A percentile compares a stretch with the other conserved stretches of the same genome.
Evolutionary conservation across 805 yeast species (phyloP).

Genomic region (Lipomyces spencermartinsiae): DNA sequence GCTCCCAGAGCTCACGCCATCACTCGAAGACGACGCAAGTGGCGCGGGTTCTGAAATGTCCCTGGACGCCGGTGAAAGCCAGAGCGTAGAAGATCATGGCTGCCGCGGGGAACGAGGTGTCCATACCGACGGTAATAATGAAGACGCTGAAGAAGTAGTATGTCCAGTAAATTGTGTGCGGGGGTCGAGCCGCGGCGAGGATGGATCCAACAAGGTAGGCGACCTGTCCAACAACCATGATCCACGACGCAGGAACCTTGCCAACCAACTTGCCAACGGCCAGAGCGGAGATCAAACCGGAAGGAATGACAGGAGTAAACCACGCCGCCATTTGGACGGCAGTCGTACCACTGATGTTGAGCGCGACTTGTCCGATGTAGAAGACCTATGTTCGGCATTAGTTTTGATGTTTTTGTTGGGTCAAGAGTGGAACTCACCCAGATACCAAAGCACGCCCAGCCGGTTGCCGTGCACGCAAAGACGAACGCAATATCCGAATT

Average conservation of each 20-base stretch:
- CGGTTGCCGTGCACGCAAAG: constrained; percentile 59
- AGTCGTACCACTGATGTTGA: constrained; percentile 57
- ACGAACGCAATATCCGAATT: constrained; percentile 56
- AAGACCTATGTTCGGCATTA: constrained; percentile 46
- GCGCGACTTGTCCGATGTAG: constrained; percentile 60
- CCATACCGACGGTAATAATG: constrained; percentile 75
- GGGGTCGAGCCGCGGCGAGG: constrained; percentile 63
- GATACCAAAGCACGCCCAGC: constrained; percentile 81
- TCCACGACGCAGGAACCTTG: constrained; percentile 55
- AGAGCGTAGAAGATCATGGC: constrained; percentile 26
- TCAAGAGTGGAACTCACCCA: constrained; percentile 47
- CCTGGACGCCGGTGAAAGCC: background rate
- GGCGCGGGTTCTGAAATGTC: no score
- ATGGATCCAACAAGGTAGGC: constrained; percentile 63
- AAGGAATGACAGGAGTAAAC: constrained; percentile 54
- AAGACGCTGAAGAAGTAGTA: constrained; percentile 62
- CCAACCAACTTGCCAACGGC: constrained; percentile 56
- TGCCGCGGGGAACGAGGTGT: constrained; percentile 75
- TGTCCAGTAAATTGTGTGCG: constrained; percentile 64
- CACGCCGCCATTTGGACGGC: constrained; percentile 57
- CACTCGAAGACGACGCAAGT: no score
- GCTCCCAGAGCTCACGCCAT: no score
- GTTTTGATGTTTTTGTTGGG: no score
- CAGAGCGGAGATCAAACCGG: constrained; percentile 64
- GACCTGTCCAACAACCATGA: constrained; percentile 58